A percentile compares a stretch with the other conserved stretches of the same genome.
These are phyloP conservation scores for Colletotrichum agaves DNA, from an alignment of 2,329 filamentous ascomycete species.

Conservation along the genomic window DNA sequence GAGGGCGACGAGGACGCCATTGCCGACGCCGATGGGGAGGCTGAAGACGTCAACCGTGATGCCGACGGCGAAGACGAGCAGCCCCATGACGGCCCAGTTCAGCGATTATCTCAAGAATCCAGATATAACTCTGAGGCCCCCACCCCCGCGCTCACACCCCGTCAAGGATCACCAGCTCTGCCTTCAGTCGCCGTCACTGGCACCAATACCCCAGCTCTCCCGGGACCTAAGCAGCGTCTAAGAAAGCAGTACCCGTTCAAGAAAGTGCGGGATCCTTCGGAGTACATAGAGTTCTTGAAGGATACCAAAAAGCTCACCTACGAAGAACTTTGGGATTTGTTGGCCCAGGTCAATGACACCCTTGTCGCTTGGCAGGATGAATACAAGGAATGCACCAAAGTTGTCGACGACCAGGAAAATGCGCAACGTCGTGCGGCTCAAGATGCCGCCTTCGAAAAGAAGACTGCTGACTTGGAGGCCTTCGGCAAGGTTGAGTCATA, in stretches of 20 bases:
- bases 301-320: slow-evolving; percentile 61
- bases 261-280: slow-evolving; percentile 61
- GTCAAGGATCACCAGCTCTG: slow-evolving; percentile 50
- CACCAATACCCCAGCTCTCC: slow-evolving; percentile 50
- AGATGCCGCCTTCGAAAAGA: slow-evolving; percentile 59
- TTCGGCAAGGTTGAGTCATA: slow-evolving; percentile 51
- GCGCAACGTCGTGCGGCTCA: slow-evolving; percentile 61
- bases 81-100: slow-evolving; percentile 21
- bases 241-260: slow-evolving; percentile 54
- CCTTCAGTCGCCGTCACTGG: slow-evolving; percentile 41
- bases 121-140: slow-evolving; percentile 46
- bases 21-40: slow-evolving; percentile 42
- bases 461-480: slow-evolving; percentile 53
- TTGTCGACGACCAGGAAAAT: slow-evolving; percentile 69
- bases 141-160: slow-evolving; percentile 52
- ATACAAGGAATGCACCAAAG: slow-evolving; percentile 59
- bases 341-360: slow-evolving; percentile 57
- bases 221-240: slow-evolving; percentile 42
- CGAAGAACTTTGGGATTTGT: slow-evolving; percentile 56
- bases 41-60: slow-evolving; percentile 39
- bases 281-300: slow-evolving; percentile 60
- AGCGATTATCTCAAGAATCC: slow-evolving; percentile 25
- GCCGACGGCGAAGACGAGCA: slow-evolving; percentile 38
- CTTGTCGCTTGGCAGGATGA: slow-evolving; percentile 66
- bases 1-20: slow-evolving; percentile 41